Evolutionary conservation across 2,329 filamentous ascomycete species (phyloP), one percentile per base, ranked within the genome.

Genomic region (Pseudopyrenochaeta lycopersici): DNA sequence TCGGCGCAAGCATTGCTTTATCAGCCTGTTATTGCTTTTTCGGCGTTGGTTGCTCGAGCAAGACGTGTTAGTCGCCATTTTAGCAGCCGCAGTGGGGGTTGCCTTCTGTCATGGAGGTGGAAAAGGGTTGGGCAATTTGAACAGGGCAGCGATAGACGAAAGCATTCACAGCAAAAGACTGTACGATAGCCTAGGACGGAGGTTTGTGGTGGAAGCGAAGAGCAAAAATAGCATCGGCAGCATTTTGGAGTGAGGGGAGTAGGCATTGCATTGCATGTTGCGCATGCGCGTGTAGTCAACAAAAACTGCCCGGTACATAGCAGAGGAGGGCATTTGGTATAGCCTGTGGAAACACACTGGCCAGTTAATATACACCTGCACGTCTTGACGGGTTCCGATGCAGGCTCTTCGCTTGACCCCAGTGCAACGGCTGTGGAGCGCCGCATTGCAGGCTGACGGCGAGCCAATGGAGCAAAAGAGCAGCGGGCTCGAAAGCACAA

Each of bases 21-120:
- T 67, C 62, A 60, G 62, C 61, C 60, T 60, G 58, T 62, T 51
- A 42, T 58, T 71, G 59, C 48, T 66, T 68, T 67, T 67, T 67
- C 45, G 60, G 62, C 62, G 62, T 61, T 60, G 50, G 52, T 56
- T 41, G 45, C 50, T 60, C 50, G 45, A 48, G 55, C 52, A 62
- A 58, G 40, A 55, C 44, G 50, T 59, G 63, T 56, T 48, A 56
- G 49, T 58, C 42, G 56, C 47, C 45, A 30, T 54, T 38, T 65
- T 56, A 62, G 61, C 63, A 58, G 65, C 56, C 58, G 36, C 45
- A 43, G 53, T 56, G 50, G 54, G 56, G 58, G 58, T 57, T 50
- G 50, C 18, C 7, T 4, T 29, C 27, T 46, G 41, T 39, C 46
- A 46, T 35, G 32, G 20, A 21, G 36, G 17, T 39, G 18, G 36